phyloP scores from a whole-genome alignment of 148 eudicot genomes.

The Persicaria tinctoria region DNA sequence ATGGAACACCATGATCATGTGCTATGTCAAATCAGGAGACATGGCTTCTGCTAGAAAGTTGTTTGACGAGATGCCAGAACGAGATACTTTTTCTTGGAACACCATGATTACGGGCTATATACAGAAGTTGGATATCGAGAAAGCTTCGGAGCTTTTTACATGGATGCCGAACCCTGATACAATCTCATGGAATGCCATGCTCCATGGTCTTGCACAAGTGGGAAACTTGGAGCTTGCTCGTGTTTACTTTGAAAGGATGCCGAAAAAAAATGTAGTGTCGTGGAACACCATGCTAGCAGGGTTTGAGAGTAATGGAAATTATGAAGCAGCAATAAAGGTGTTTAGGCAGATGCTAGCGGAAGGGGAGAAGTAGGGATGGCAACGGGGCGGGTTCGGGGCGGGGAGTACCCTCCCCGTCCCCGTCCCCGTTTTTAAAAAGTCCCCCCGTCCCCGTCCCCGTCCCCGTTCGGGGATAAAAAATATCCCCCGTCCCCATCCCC shows the following conservation, averaged over 20 bases:
- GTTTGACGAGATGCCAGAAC: constrained; percentile 39
- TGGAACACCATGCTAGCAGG: constrained; percentile 50
- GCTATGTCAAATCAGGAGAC: constrained; percentile 42
- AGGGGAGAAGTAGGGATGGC: constrained; percentile 30
- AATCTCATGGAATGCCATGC: constrained; percentile 47
- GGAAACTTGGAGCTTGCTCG: constrained; percentile 37
- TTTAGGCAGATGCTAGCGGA: constrained; percentile 35
- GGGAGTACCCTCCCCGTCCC: no score
- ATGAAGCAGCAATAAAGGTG: constrained; percentile 33
- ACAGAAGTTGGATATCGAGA: constrained; percentile 33
- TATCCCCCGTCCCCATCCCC: no score
- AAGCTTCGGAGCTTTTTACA: constrained; percentile 39
- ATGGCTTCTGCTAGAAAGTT: constrained; percentile 30
- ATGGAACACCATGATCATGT: constrained; percentile 62
- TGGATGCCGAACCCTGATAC: constrained; percentile 46
- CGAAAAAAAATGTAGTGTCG: constrained; percentile 34
- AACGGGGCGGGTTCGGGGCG: no score
- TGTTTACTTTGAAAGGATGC: constrained; percentile 31
- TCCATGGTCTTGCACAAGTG: constrained; percentile 37
- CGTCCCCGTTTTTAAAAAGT: no score
- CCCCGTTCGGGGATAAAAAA: no score
- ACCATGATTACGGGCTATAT: constrained; percentile 46
- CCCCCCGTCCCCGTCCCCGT: no score
- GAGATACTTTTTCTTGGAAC: constrained; percentile 46
- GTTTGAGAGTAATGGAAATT: constrained; percentile 37